Base-by-base conservation (phyloP, 2,329 filamentous ascomycete species). In the Neonectria faginata region DNA sequence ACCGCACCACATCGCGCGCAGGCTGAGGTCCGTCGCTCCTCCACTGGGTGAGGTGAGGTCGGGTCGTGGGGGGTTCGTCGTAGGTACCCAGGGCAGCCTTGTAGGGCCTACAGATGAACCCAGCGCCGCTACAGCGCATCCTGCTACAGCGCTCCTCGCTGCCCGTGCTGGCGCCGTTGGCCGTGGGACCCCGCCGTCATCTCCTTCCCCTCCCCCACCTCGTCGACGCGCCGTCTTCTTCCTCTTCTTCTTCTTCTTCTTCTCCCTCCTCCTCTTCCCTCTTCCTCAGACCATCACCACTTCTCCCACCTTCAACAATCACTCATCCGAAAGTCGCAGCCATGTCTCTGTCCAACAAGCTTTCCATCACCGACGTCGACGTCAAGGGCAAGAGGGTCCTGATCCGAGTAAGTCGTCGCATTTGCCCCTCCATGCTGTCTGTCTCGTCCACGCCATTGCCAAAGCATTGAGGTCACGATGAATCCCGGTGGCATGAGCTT, bases 301-400 rank as follows among this genome's bases (percentile, higher is more conserved):
- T 18, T 18, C 27, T 33, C 44, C 20, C 44, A 20, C 16, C 39
- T 42, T 11, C n/a, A 42, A 42, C 39, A 42, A 20, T 20, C 27
- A 45, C 51, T 10, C 47, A 65, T 59, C 53, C 64, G 36, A 57
- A 51, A 55, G 45, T 62, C 59, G 65, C 70, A 78, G 89, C 76
- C 66, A 99, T 99, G 96, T 98, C 96, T 90, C 93, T 99, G 80
- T 92, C 94, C 76, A 97, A 90, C 89, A 99, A 99, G 89, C 92
- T 99, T 76, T 92, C 94, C 74, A 97, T 99, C 83, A 92, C 90
- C 73, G 95, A 99, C 79, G 91, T 97, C 77, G 94, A 99, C 83
- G 88, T 99, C 83, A 97, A 97, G 89, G 95, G 88, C 89, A 99
- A 99, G 90, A 90, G 94, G 77, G 96, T 98, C 82, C 88, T 99